These are phyloP conservation scores for Ogataea nakhonphanomensis DNA, from an alignment of 805 yeast genomes.

Conservation along the genomic window DNA sequence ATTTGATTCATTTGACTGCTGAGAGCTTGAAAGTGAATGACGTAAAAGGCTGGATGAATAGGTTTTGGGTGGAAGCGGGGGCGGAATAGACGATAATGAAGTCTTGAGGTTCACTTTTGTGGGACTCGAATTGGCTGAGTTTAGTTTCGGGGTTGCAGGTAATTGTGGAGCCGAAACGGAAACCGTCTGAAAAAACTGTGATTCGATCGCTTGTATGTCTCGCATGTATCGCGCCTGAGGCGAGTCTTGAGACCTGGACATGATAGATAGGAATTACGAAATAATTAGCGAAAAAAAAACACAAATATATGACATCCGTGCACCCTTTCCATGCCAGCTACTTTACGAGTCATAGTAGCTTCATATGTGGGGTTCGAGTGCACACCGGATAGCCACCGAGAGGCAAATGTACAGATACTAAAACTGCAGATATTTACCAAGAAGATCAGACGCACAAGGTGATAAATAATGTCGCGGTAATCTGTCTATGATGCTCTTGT, in stretches of 20 bases:
- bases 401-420: no score
- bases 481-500: neutral
- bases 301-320: neutral
- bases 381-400: no score
- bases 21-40: conserved; percentile 1
- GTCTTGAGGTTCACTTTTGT: neutral
- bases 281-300: neutral
- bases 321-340: no score
- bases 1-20: no score
- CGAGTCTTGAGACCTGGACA: conserved; percentile 6
- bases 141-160: neutral
- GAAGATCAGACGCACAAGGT: no score
- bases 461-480: no score
- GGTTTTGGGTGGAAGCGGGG: conserved; percentile 9
- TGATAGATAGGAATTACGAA: neutral
- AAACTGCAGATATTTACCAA: no score
- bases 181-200: conserved; percentile 9
- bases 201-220: conserved; percentile 15
- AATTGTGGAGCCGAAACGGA: conserved; percentile 3
- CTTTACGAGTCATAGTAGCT: no score
- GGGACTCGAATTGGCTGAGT: neutral
- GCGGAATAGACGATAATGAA: conserved; percentile 7
- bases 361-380: no score
- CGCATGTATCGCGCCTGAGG: conserved; percentile 20
- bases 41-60: neutral